Base-by-base conservation (phyloP, 1,139 yeast genomes). In the Candida pseudocylindracea region DNA sequence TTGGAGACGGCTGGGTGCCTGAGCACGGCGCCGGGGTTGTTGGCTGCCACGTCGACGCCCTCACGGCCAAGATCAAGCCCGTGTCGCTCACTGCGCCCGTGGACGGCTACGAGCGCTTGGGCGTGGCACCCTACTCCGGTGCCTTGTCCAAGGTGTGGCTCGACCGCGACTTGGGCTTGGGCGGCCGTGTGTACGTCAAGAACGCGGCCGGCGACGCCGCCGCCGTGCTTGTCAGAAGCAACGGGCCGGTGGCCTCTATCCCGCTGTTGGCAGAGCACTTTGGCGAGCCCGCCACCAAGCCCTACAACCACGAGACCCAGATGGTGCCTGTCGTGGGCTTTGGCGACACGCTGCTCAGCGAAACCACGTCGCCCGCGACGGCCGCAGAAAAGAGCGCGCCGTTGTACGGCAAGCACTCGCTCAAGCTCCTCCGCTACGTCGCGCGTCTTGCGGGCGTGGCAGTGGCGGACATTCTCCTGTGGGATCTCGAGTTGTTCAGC, bases 251-350 rank as follows among this genome's bases (percentile, higher is more conserved):
- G 44, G 80, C 73, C 5, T 64, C 62, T 40, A 67, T 72, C 33
- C 76, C 80, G 2, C 56, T 73, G 1, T 53, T 71, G 41, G 79
- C 80, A 4, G 73, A 72, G 5, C 79, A 71, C 51, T 71, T 71
- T 42, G 79, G 78, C 26, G 51, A 55, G 8, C 51, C 52, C 6
- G 51, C 72, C 1, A 46, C 45, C 8, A 65, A 65, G 10, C 68
- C 71, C 2, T 67, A 66, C 45, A 70, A 72, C 48, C 53, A 47
- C 34, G 80, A 72, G 45, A 69, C 72, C 12, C 63, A 67, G 41
- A 67, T 72, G 29, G 69, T 70, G 10, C 81, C 81, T 1, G 63
- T 72, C 2, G 50, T 67, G 33, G 76, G 74, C 0, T 69, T 51
- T 42, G 41, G 49, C 10, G 39, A 43, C 8, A 37, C 39, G 2